A percentile compares a stretch with the other conserved stretches of the same genome.
Evolutionary conservation across 306 rosid species (phyloP).

Genomic region (Macrotyloma uniflorum): DNA sequence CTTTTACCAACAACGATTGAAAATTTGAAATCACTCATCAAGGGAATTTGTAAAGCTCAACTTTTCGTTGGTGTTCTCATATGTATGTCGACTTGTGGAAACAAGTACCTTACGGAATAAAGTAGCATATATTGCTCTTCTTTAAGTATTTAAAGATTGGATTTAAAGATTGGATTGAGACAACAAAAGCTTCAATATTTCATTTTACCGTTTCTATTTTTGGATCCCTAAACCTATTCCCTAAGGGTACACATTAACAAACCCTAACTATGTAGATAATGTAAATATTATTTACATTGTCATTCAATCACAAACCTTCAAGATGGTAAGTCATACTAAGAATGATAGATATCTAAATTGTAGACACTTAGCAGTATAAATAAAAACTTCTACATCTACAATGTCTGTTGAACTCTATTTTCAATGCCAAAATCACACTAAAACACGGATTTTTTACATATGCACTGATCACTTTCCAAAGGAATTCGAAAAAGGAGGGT

Average conservation of each 20-base stretch:
- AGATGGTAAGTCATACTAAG: background rate
- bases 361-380: background rate
- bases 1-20: background rate
- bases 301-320: background rate
- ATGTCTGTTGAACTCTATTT: background rate
- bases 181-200: background rate
- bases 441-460: conserved; percentile 1
- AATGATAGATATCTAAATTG: background rate
- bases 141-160: background rate
- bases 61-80: background rate
- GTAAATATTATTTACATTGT: background rate
- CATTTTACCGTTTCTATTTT: background rate
- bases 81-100: background rate
- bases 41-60: conserved; percentile 17
- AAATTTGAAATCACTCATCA: background rate
- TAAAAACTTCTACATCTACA: background rate
- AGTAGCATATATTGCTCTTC: background rate
- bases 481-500: background rate
- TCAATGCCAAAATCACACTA: conserved; percentile 17
- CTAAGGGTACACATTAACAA: background rate
- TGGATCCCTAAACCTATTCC: background rate
- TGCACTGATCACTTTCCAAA: background rate
- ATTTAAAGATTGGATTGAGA: conserved; percentile 1
- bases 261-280: background rate
- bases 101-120: background rate